Conservation (phyloP, 805 yeast genomes). For the Cyberlindnera misumaiensis region DNA sequence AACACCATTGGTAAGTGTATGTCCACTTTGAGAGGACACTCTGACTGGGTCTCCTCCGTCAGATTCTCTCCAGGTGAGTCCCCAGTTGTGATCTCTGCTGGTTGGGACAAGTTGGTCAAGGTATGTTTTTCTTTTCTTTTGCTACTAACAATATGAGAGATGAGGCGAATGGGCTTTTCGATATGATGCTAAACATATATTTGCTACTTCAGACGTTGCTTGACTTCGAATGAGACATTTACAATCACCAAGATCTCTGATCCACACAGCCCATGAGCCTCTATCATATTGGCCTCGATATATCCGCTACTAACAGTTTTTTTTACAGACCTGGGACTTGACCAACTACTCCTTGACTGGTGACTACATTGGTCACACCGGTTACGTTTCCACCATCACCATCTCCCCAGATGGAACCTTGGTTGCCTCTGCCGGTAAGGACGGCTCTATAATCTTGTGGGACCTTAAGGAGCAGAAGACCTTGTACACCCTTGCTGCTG, state of each 20-base stretch:
- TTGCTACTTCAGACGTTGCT: constrained; percentile 98
- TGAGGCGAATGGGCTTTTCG: constrained; percentile 22
- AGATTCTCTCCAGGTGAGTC: constrained; percentile 88
- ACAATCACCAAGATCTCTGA: constrained; percentile 99
- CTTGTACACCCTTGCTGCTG: constrained; percentile 89
- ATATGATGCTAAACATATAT: constrained; percentile 73
- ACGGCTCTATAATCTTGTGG: constrained; percentile 98
- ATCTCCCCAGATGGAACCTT: constrained; percentile 99
- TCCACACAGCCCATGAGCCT: constrained; percentile 19
- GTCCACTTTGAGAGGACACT: constrained; percentile 91
- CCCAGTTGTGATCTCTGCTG: constrained; percentile 88
- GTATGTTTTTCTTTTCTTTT: constrained; percentile 61
- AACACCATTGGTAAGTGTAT: constrained; percentile 96
- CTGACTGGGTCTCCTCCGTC: constrained; percentile 98
- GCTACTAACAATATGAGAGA: neutral
- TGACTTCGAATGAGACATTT: constrained; percentile 88
- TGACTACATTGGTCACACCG: constrained; percentile 98
- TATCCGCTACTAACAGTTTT: constrained; percentile 54
- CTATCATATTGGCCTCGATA: neutral
- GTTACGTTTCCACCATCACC: constrained; percentile 94
- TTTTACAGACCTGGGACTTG: constrained; percentile 85
- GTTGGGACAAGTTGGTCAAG: constrained; percentile 98
- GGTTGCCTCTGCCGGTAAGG: constrained; percentile 99
- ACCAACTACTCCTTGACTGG: constrained; percentile 78
- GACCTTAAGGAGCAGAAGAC: constrained; percentile 80